Evolutionary conservation across 2,329 filamentous ascomycete genomes (phyloP).

Genomic region (Parasarocladium wereldwijsianum): DNA sequence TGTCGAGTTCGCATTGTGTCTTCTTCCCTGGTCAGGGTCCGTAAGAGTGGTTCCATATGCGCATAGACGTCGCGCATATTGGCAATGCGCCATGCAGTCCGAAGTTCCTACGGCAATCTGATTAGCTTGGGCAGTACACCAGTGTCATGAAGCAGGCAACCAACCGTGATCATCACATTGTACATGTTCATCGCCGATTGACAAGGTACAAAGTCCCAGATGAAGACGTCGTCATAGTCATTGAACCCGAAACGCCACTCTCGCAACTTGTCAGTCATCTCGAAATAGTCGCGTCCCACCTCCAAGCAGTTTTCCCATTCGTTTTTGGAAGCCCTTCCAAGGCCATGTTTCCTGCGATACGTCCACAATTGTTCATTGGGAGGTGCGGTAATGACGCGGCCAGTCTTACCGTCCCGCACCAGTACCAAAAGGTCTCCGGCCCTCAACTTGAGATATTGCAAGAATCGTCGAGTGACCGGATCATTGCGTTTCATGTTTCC

Average conservation of each 20-base stretch:
- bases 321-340: constrained; percentile 14
- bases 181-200: constrained; percentile 8
- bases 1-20: constrained; percentile 11
- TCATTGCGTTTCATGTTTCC: constrained; percentile 16
- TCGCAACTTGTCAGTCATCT: constrained; percentile 10
- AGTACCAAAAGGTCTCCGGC: constrained; percentile 13
- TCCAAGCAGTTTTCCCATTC: constrained; percentile 12
- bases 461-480: constrained; percentile 12
- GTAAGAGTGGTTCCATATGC: constrained; percentile 11
- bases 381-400: constrained; percentile 14
- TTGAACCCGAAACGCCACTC: constrained; percentile 14
- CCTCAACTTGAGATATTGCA: constrained; percentile 14
- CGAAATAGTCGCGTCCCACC: constrained; percentile 12
- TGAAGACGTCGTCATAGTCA: constrained; percentile 15
- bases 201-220: constrained; percentile 14
- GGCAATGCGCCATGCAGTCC: constrained; percentile 12
- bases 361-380: constrained; percentile 13
- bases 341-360: constrained; percentile 10
- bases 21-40: constrained; percentile 10
- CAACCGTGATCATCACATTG: constrained; percentile 8
- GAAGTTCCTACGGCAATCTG: constrained; percentile 10
- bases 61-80: constrained; percentile 10
- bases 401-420: constrained; percentile 15
- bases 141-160: too few relatives aligned
- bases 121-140: rapidly evolving